Evolutionary conservation across 2,329 filamentous ascomycete genomes (phyloP), one percentile per base, ranked within the genome.

Genomic region (Harringtonia aguacate): DNA sequence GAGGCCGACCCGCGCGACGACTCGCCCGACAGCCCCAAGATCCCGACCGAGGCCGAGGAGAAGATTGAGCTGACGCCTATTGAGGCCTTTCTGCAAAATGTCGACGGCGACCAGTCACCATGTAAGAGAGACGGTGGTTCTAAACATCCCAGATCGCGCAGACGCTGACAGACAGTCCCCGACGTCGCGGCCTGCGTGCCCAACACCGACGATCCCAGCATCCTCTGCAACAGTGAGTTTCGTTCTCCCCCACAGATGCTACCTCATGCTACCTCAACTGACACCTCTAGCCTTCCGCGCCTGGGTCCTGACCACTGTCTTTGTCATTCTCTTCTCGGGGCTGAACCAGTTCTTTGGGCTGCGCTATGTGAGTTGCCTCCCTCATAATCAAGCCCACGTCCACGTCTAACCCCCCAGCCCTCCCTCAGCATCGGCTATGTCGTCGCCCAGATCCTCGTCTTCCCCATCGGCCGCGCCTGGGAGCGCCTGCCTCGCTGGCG

Each of bases 361-460:
- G 13, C 46, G 46, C 28, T 48, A 48, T 40, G 46, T 47, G 4
- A 9, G 43, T 37, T n/a, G n/a, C 12, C 12, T 4, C 4, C 14
- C 18, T n/a, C 24, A 7, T 18, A 39, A 4, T 29, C 14, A 24
- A 8, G 22, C 14, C 9, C 8, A 20, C 4, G 29, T 17, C n/a
- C 15, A 10, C 18, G 22, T n/a, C 21, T 31, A 28, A 38, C 22
- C 20, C 8, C 18, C 21, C 66, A 72, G 48, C 75, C 75, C 0
- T 62, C 65, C 34, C 77, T 79, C 51, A 65, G 60, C 14, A 70
- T 79, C 53, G 66, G 69, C 50, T 64, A 72, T 41, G 73, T 75
- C 39, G 72, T 79, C 10, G 72, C 73, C 20, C 73, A 78, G 59
- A 58, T 79, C 36, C 61, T 78, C 4, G 70, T 72, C 3, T 79